Evolutionary conservation across 163 green algal species (phyloP).

Genomic region (Picocystis sp.): DNA sequence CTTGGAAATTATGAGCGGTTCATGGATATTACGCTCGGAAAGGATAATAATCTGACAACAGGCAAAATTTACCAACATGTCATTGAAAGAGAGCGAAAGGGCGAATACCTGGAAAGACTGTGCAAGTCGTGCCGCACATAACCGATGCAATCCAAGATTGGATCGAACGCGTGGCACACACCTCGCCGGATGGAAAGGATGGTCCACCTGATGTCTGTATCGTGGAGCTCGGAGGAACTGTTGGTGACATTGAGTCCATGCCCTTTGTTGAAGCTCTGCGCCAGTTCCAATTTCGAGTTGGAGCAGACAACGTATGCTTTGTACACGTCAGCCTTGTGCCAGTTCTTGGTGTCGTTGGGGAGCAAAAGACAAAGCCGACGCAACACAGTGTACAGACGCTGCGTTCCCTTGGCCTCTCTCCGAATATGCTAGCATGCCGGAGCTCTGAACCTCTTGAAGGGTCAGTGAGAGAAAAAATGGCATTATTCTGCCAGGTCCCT

Average conservation of each 20-base stretch:
- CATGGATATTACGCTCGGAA: slow-evolving; percentile 81
- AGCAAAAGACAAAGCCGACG: slow-evolving; percentile 99
- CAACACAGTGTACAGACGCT: slow-evolving; percentile 85
- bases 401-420: slow-evolving; percentile 75
- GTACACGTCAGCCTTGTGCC: slow-evolving; percentile 93
- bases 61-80: slow-evolving; percentile 94
- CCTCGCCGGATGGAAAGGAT: slow-evolving; percentile 71
- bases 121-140: slow-evolving; percentile 89
- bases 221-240: slow-evolving; percentile 93
- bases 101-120: slow-evolving; percentile 98
- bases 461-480: slow-evolving; percentile 73
- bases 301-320: slow-evolving; percentile 54
- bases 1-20: slow-evolving; percentile 99
- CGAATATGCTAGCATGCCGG: slow-evolving; percentile 78
- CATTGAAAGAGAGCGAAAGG: slow-evolving; percentile 82
- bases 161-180: slow-evolving; percentile 88
- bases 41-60: slow-evolving; percentile 97
- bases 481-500: slow-evolving; percentile 76
- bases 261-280: slow-evolving; percentile 93
- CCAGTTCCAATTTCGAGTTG: slow-evolving; percentile 86
- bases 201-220: slow-evolving; percentile 85
- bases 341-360: slow-evolving; percentile 88
- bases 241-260: slow-evolving; percentile 97
- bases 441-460: slow-evolving; percentile 54
- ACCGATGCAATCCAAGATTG: slow-evolving; percentile 97